Percentiles rank a stretch among this genome's conserved stretches.
Evolutionary conservation across 1,139 yeast genomes (phyloP).

Genomic region (Meyerozyma guilliermondii): DNA sequence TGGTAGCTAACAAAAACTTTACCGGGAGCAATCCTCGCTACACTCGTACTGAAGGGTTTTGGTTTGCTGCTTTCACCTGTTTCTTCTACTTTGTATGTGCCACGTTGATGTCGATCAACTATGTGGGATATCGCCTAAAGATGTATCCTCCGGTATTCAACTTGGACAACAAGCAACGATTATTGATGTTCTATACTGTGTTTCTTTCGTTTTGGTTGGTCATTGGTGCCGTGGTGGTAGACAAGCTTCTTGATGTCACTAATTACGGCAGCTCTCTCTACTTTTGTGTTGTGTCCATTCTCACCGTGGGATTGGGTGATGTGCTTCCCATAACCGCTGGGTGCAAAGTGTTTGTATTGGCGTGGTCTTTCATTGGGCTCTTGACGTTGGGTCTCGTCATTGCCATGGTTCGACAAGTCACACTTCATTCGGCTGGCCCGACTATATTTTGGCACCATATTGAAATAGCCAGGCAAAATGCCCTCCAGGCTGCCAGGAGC

Average conservation of each 20-base stretch:
- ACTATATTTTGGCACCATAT: slow-evolving; percentile 60
- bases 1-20: slow-evolving; percentile 23
- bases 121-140: slow-evolving; percentile 49
- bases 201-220: slow-evolving; percentile 64
- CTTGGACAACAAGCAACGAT: slow-evolving; percentile 60
- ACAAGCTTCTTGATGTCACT: slow-evolving; percentile 22
- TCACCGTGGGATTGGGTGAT: slow-evolving; percentile 82
- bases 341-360: slow-evolving; percentile 52
- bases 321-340: slow-evolving; percentile 49
- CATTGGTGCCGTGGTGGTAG: slow-evolving; percentile 56
- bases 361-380: slow-evolving; percentile 67
- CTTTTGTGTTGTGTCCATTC: slow-evolving; percentile 63
- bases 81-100: slow-evolving; percentile 56
- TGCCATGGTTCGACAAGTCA: slow-evolving; percentile 63
- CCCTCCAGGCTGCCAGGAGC: slow-evolving; percentile 13
- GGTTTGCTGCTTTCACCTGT: slow-evolving; percentile 69
- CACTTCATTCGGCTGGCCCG: slow-evolving; percentile 54
- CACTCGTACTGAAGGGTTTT: slow-evolving; percentile 58
- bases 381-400: slow-evolving; percentile 67
- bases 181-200: slow-evolving; percentile 65
- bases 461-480: slow-evolving; percentile 30
- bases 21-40: slow-evolving; percentile 12
- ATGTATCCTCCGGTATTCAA: slow-evolving; percentile 70
- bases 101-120: slow-evolving; percentile 49
- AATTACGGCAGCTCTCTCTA: slow-evolving; percentile 63